Conservation (phyloP, 805 yeast species). For the Candida takata region DNA sequence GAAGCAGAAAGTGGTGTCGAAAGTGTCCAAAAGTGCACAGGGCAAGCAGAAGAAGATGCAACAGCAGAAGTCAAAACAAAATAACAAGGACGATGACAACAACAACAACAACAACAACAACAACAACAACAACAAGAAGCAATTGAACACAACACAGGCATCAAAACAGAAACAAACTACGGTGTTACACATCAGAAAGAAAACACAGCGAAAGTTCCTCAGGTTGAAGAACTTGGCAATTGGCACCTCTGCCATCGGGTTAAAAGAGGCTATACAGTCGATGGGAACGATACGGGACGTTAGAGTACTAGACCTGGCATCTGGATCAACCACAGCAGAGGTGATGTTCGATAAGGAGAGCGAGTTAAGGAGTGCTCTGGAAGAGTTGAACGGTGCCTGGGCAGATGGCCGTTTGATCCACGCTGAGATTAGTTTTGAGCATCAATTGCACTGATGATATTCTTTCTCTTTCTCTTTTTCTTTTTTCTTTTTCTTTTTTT, state of each 20-base stretch:
- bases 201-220: constrained; percentile 20
- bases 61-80: too few species aligned
- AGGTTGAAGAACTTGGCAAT: constrained; percentile 26
- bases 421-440: constrained; percentile 24
- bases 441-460: constrained; percentile 8
- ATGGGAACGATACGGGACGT: constrained; percentile 16
- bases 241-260: constrained; percentile 28
- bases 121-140: not conserved
- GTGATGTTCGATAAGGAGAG: constrained; percentile 26
- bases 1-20: too few species aligned
- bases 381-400: constrained; percentile 33
- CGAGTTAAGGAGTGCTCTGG: constrained; percentile 25
- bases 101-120: not conserved
- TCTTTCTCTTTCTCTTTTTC: too few species aligned
- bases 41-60: too few species aligned
- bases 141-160: not conserved
- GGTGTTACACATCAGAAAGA: constrained; percentile 18
- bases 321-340: constrained; percentile 35
- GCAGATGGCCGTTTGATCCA: constrained; percentile 40
- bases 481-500: too few species aligned
- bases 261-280: constrained; percentile 22
- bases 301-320: constrained; percentile 28
- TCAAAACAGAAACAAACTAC: constrained; percentile 1
- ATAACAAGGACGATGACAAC: not conserved
- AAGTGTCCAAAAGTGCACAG: too few species aligned